Base-by-base conservation (phyloP, 345 rosid genomes). In the Acer campestre region DNA sequence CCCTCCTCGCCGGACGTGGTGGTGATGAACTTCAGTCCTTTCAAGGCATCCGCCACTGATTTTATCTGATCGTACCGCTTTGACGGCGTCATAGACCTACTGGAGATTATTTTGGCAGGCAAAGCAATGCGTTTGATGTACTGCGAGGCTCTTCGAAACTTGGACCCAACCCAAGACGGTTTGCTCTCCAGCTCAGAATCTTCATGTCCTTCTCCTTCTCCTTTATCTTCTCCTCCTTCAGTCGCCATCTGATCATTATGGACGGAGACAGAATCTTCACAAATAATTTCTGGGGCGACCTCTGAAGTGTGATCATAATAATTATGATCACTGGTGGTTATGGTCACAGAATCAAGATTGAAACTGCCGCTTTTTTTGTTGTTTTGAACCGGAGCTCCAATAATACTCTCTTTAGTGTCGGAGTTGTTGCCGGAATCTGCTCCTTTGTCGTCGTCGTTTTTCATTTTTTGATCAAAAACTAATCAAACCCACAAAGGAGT, bases 21-120 rank as follows among this genome's bases (percentile, higher is more conserved):
- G 7, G 97, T 73, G 42, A 92, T 89, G 84, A 95, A 95, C 85
- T 92, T 88, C 61, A 95, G 91, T n/a, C 98, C 98, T 74, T 87
- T 88, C 71, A 93, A 84, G 42, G 98, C 98, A 61, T 85, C 73
- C 0, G 97, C 95, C 0, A 93, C 95, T 0, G 98, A 92, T 78
- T 90, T 90, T 0, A 81, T 89, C 64, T 97, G 77, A 56, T 93
- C 95, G 29, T 87, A 88, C 22, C 90, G 80, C 4, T 79, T 35
- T 1, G 84, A 82, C 1, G 83, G 62, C 23, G 61, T 18, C 9
- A 2, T 7, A 1, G 63, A 20, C n/a, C 11, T 22, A 0, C 81
- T 77, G 1, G 91, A 48, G 0, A 92, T 76, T 63, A 7, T 42
- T 42, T 9, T 42, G 46, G 46, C 9, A 2, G 9, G 46, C 9